Conservation (phyloP, 805 yeast genomes). For the Starmerella riodocensis region DNA sequence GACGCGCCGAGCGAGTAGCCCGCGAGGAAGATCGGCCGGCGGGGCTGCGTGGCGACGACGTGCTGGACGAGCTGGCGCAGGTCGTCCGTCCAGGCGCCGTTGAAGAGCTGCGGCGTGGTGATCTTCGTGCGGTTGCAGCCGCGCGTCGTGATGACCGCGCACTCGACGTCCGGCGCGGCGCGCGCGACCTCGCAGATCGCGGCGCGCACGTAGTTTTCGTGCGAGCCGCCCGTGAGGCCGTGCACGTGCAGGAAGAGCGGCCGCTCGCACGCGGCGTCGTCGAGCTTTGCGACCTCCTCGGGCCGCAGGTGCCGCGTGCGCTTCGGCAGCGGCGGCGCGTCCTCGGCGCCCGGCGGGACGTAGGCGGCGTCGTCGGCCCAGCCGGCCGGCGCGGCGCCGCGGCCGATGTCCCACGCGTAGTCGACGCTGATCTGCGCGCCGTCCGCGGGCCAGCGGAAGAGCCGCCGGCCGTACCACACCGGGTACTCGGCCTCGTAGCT, state of each 20-base stretch:
- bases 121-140: slow-evolving; percentile 64
- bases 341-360: slow-evolving; percentile 25
- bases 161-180: slow-evolving; percentile 36
- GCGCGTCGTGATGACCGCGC: slow-evolving; percentile 55
- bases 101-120: slow-evolving; percentile 57
- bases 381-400: slow-evolving; percentile 26
- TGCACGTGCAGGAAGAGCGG: slow-evolving; percentile 59
- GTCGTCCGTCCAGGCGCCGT: slow-evolving; percentile 62
- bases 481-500: slow-evolving; percentile 39
- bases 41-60: slow-evolving; percentile 41
- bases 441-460: slow-evolving; percentile 47
- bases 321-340: slow-evolving; percentile 32
- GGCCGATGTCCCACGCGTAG: slow-evolving; percentile 38
- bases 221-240: slow-evolving; percentile 79
- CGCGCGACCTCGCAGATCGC: slow-evolving; percentile 30
- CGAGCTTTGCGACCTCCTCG: slow-evolving; percentile 32
- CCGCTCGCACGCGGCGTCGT: slow-evolving; percentile 26
- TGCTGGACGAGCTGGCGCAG: slow-evolving; percentile 42
- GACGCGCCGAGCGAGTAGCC: slow-evolving; percentile 77
- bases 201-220: slow-evolving; percentile 60
- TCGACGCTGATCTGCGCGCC: slow-evolving; percentile 67
- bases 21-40: slow-evolving; percentile 50
- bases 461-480: slow-evolving; percentile 68
- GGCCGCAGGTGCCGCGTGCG: slow-evolving; percentile 41
- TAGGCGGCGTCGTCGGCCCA: slow-evolving; percentile 24